A percentile compares a stretch with the other conserved stretches of the same genome.
These are phyloP conservation scores for Skeletonema marinoi DNA, from an alignment of 108 stramenopile species.

Conservation along the genomic window DNA sequence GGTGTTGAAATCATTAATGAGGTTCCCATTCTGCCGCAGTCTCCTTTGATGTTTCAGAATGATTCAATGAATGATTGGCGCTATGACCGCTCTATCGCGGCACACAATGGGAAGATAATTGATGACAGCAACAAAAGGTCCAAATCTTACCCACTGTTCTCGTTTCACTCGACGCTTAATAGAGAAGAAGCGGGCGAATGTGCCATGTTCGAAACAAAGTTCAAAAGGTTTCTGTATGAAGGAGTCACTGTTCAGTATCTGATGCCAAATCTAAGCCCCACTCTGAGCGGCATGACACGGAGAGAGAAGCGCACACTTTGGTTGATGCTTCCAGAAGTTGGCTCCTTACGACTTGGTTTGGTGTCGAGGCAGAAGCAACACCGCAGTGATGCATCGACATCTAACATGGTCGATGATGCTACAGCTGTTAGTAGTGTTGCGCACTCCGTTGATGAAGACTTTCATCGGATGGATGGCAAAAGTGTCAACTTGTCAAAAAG, in stretches of 20 bases:
- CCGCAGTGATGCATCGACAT: constrained; percentile 17
- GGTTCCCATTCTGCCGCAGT: constrained; percentile 63
- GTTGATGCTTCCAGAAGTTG: constrained; percentile 78
- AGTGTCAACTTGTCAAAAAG: constrained; percentile 77
- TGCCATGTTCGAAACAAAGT: constrained; percentile 64
- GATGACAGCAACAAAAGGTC: constrained; percentile 33
- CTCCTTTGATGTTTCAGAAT: constrained; percentile 57
- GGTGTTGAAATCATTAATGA: constrained; percentile 80
- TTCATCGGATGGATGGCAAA: constrained; percentile 24
- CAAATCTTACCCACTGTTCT: constrained; percentile 23
- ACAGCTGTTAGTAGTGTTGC: constrained; percentile 34
- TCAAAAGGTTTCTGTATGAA: constrained; percentile 82
- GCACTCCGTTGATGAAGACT: constrained; percentile 27
- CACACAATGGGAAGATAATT: constrained; percentile 28
- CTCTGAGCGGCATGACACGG: constrained; percentile 45
- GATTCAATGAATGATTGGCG: constrained; percentile 66
- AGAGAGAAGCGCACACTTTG: constrained; percentile 78
- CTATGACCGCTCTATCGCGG: constrained; percentile 38
- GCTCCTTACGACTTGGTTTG: constrained; percentile 72
- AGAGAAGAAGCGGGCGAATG: constrained; percentile 54
- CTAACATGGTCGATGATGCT: constrained; percentile 30
- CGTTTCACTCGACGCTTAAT: constrained; percentile 47
- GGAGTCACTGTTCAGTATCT: constrained; percentile 77
- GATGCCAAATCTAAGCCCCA: constrained; percentile 47
- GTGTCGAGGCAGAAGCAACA: constrained; percentile 64